Evolutionary conservation across 768 basidiomycete genomes (phyloP).

Genomic region (Tulasnella sp.): DNA sequence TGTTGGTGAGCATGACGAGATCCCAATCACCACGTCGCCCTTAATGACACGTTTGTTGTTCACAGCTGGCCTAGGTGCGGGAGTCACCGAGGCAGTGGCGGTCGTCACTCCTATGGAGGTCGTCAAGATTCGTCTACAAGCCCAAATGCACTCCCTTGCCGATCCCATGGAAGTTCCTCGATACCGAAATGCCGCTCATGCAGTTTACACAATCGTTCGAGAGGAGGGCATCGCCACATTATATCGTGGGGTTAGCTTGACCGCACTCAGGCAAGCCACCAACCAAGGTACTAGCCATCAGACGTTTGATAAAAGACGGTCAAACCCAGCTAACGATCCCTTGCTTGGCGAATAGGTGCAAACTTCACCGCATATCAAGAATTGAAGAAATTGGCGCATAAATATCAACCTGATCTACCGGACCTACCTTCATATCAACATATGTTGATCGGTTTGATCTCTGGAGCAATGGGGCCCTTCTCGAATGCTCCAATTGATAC

Average conservation of each 20-base stretch:
- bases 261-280: slow-evolving; percentile 91
- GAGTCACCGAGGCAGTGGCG: slow-evolving; percentile 86
- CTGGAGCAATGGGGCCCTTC: slow-evolving; percentile 96
- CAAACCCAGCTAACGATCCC: neutral
- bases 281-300: slow-evolving; percentile 82
- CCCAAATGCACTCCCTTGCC: slow-evolving; percentile 92
- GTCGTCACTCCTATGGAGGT: slow-evolving; percentile 99
- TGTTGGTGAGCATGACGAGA: slow-evolving; percentile 48
- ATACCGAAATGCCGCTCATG: slow-evolving; percentile 95
- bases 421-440: slow-evolving; percentile 93
- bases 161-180: slow-evolving; percentile 89
- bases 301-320: neutral
- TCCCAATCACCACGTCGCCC: neutral
- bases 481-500: slow-evolving; percentile 95
- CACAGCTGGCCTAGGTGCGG: slow-evolving; percentile 86
- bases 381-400: slow-evolving; percentile 74
- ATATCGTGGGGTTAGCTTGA: slow-evolving; percentile 88
- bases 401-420: slow-evolving; percentile 61
- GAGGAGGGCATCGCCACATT: slow-evolving; percentile 82
- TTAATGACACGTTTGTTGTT: neutral
- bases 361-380: slow-evolving; percentile 99
- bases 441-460: slow-evolving; percentile 88
- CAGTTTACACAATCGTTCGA: slow-evolving; percentile 83
- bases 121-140: slow-evolving; percentile 95
- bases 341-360: slow-evolving; percentile 44